Evolutionary conservation across 805 yeast genomes (phyloP), one percentile per base, ranked within the genome.

Genomic region (Teunomyces aglyptinius): DNA sequence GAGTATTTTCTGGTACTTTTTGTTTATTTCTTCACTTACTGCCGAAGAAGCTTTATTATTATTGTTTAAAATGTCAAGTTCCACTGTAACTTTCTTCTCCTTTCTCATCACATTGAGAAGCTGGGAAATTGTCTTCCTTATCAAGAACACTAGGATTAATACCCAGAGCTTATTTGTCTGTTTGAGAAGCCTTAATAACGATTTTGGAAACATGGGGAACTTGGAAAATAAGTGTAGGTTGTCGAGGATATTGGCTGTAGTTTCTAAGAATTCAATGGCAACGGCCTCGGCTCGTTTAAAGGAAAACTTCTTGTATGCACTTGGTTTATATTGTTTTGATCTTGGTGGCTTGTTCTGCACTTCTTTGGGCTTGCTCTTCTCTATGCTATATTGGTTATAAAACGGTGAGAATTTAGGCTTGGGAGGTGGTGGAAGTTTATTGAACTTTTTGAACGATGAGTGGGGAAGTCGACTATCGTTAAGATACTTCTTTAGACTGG

Each of bases 91-190:
- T 53, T 70, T 72, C 5, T 53, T 54, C 45, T 71, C 73, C 47
- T 67, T 70, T 19, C 66, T 57, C n/a, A 65, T 55, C 16, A 72
- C 67, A 49, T 72, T 72, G 11, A 70, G 54, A 41, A 72, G 64
- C 53, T 72, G 77, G 1, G 75, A 67, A 5, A 69, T 49, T 7
- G 76, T 71, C 46, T 71, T 71, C 33, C 76, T 52, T 16, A 72
- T 67, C 54, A 72, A 61, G 41, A 72, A 72, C 3, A 72, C 54
- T 49, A 72, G 55, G 10, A 72, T 66, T 18, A 72, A 55, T 32
- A 72, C 65, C 77, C 77, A 72, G 36, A 72, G 51, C 50, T 68
- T 69, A 53, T 72, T 72, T 46, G 77, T 72, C 44, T 71, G 72
- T 45, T 68, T 69, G 41, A 72, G 56, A 16, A 71, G 45, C 6